These are phyloP conservation scores for Coemansia sp. DNA, from an alignment of 192 early-diverging fungal genomes.

Conservation along the genomic window DNA sequence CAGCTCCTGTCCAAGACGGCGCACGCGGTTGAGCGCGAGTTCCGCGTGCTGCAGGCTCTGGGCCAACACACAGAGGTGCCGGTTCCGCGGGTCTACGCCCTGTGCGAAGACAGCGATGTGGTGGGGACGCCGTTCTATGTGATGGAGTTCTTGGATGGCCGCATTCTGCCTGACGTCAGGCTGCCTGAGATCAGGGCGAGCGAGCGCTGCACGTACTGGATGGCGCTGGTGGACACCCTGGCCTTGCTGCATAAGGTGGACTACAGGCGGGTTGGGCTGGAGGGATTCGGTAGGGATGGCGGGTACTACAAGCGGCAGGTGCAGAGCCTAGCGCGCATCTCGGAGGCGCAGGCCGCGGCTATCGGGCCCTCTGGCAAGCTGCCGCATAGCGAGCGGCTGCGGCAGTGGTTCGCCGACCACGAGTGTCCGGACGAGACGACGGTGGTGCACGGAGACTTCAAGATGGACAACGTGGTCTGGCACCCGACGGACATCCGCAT, in stretches of 20 bases:
- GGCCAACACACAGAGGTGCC: slow-evolving; percentile 74
- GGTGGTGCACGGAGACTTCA: slow-evolving; percentile 93
- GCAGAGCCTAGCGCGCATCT: slow-evolving; percentile 62
- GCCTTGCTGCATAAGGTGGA: slow-evolving; percentile 81
- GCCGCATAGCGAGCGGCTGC: slow-evolving; percentile 65
- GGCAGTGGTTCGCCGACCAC: slow-evolving; percentile 71
- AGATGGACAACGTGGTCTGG: slow-evolving; percentile 78
- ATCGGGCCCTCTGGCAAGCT: slow-evolving; percentile 63
- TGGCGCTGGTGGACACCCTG: slow-evolving; percentile 71
- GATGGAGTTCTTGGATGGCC: slow-evolving; percentile 94
- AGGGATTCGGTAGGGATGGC: slow-evolving; percentile 60
- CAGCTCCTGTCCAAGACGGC: slow-evolving; percentile 79
- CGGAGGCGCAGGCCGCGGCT: slow-evolving; percentile 67
- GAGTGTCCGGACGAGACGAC: slow-evolving; percentile 73
- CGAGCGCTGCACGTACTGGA: slow-evolving; percentile 64
- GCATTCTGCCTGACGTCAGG: slow-evolving; percentile 73
- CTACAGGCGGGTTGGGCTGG: slow-evolving; percentile 64
- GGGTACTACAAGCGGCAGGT: slow-evolving; percentile 91
- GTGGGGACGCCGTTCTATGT: slow-evolving; percentile 94
- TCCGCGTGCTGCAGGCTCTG: slow-evolving; percentile 75
- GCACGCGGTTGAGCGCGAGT: slow-evolving; percentile 94
- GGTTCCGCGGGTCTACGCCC: slow-evolving; percentile 82
- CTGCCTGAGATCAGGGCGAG: slow-evolving; percentile 57
- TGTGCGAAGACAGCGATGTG: slow-evolving; percentile 84
- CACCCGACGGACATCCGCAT: slow-evolving; percentile 71